Evolutionary conservation across 768 basidiomycete species (phyloP), one percentile per base, ranked within the genome.

Genomic region (Tubosaeta sp.): DNA sequence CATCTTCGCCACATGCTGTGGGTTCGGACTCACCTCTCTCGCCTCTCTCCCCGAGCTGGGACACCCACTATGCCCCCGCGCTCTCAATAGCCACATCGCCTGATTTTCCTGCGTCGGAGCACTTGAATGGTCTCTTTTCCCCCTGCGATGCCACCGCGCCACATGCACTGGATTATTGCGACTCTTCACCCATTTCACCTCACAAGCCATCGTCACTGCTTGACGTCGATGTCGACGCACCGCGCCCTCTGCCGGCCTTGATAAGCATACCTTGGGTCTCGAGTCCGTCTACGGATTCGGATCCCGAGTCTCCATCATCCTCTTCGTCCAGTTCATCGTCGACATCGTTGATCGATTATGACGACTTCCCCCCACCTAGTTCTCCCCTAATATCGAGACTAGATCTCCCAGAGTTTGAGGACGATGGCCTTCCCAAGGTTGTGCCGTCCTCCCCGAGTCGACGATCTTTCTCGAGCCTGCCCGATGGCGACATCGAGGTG

Each of bases 21-120:
- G 59, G 57, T 22, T 45, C 52, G 16, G 55, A 48, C 42, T 48
- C 57, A 10, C 64, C 63, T 10, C 61, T 72, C 8, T 71, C 73
- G 4, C 72, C 72, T 4, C 58, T 73, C 29, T 73, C 72, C 14
- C 72, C 72, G 43, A 63, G 60, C 29, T 71, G 68, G 72, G 61
- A 57, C 17, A 44, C 62, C 6, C 48, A 60, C 1, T 43, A 52
- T 37, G 42, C 63, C 1, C 53, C 45, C 14, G 45, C 45, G 2
- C 51, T 59, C n/a, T 48, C 57, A 5, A 50, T 63, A 38, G 41
- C 53, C 6, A 51, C 58, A 9, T 19, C 59, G 31, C 54, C 57
- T 5, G 62, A 65, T 27, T 58, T 58, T n/a, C 39, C 55, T 26
- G 56, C 55, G 26, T 35, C 56, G 10, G 61, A 63, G 27, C 55